Conservation (phyloP, 2,329 filamentous ascomycete genomes). For the Penicillium sp. region DNA sequence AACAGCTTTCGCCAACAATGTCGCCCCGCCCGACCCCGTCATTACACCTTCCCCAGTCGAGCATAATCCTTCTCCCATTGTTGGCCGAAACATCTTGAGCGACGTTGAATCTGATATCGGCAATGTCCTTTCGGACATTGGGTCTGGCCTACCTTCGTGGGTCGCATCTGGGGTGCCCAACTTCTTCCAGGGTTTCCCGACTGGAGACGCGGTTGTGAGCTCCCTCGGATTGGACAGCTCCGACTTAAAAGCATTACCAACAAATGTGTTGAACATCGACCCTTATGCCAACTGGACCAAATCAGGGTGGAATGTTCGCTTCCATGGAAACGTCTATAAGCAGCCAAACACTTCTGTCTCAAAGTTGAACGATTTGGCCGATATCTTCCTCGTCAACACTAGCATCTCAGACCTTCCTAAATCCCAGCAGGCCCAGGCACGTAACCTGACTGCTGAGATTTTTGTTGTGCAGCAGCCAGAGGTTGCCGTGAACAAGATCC, state of each 20-base stretch:
- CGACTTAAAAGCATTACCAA: conserved; percentile 19
- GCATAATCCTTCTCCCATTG: conserved; percentile 13
- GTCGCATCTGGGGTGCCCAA: conserved; percentile 25
- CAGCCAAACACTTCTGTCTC: conserved; percentile 65
- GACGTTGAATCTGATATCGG: conserved; percentile 3
- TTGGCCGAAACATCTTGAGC: conserved; percentile 13
- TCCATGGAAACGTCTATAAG: conserved; percentile 81
- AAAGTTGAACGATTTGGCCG: conserved; percentile 67
- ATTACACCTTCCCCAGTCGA: conserved; percentile 18
- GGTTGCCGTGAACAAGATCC: conserved; percentile 38
- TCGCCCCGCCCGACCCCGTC: conserved; percentile 8
- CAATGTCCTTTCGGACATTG: conserved; percentile 10
- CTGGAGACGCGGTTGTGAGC: conserved; percentile 22
- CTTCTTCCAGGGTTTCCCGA: conserved; percentile 25
- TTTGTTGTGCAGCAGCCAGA: conserved; percentile 70
- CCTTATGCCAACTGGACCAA: conserved; percentile 74
- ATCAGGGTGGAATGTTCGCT: conserved; percentile 72
- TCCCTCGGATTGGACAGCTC: conserved; percentile 19
- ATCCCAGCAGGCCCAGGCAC: conserved; percentile 64
- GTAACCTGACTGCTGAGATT: conserved; percentile 71
- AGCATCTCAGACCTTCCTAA: conserved; percentile 60
- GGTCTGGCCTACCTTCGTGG: conserved; percentile 21
- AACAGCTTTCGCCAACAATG: conserved; percentile 13
- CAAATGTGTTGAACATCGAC: conserved; percentile 25
- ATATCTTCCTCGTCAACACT: conserved; percentile 68